Conservation (phyloP, 306 rosid genomes). For the Corylus heterophylla region DNA sequence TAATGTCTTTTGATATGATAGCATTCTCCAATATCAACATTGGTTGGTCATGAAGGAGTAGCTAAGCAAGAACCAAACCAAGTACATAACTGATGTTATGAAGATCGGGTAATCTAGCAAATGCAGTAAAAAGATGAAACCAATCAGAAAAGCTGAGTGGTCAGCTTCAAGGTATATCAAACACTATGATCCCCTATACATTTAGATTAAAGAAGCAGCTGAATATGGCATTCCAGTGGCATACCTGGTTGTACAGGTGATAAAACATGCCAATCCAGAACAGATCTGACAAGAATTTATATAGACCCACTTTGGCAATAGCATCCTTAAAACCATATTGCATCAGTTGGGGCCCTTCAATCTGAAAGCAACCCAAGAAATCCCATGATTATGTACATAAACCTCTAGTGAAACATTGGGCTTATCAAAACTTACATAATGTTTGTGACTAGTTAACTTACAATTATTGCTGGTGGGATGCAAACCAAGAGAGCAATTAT, state of each 20-base stretch:
- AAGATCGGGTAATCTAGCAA: neutral
- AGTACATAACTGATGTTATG: neutral
- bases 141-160: neutral
- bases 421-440: neutral
- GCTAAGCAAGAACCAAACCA: neutral
- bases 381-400: constrained; percentile 2
- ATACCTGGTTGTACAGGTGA: constrained; percentile 77
- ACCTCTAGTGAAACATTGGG: neutral
- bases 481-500: constrained; percentile 71
- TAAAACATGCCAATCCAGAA: constrained; percentile 81
- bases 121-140: neutral
- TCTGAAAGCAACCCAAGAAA: constrained; percentile 46
- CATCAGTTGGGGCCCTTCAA: constrained; percentile 71
- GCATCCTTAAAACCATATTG: constrained; percentile 67
- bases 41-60: neutral
- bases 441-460: constrained; percentile 31
- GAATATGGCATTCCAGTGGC: neutral
- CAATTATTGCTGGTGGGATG: constrained; percentile 69
- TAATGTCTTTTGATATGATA: neutral
- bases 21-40: constrained; percentile 4
- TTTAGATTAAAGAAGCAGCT: neutral
- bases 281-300: constrained; percentile 64
- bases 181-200: neutral
- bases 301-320: constrained; percentile 65
- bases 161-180: neutral